Evolutionary conservation across 2,329 filamentous ascomycete genomes (phyloP), one percentile per base, ranked within the genome.

Genomic region (Claviceps spartinae): DNA sequence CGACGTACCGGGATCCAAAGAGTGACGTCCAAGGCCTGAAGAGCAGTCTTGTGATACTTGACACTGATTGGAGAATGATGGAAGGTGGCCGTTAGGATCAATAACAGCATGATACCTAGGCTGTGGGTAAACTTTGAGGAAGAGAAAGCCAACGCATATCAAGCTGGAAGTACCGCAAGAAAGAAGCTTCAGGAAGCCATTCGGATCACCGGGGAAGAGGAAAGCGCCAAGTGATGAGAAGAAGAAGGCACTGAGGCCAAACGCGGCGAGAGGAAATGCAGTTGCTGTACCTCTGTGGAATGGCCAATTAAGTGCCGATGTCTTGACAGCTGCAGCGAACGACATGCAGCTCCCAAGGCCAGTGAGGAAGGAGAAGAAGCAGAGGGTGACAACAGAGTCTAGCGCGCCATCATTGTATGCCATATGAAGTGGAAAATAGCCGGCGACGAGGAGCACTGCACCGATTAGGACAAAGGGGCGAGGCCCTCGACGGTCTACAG

Each of bases 211-310:
- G 2, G 88, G 86, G 63, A 95, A 90, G 42, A 88, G 72, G 47
- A 94, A 63, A 18, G 81, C 80, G 22, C 88, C 87, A 37, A 94
- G 69, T 2, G 83, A 76, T 0, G 93, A 91, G 70, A 96, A 98
- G 72, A 97, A 95, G 69, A 98, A 93, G 51, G 93, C 93, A 65
- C 90, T 96, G 53, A 98, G 71, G 3, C 93, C 93, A 63, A 97
- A 97, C 3, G 88, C 90, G 52, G 93, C 88, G 52, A 97, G 70
- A 5, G 93, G 91, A 60, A 97, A 93, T 1, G 90, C 90, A 5
- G 93, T 97, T 5, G 93, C 93, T 3, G 91, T 95, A 52, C 93
- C 93, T 57, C 93, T 81, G 65, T 95, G 85, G 54, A 84, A 79
- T 13, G 91, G 91, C 81, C 90, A 96, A 68, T 96, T 96, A 57